A percentile compares a stretch with the other conserved stretches of the same genome.
Evolutionary conservation across 2,329 filamentous ascomycete genomes (phyloP).

Genomic region (Bipolaris oryzae): DNA sequence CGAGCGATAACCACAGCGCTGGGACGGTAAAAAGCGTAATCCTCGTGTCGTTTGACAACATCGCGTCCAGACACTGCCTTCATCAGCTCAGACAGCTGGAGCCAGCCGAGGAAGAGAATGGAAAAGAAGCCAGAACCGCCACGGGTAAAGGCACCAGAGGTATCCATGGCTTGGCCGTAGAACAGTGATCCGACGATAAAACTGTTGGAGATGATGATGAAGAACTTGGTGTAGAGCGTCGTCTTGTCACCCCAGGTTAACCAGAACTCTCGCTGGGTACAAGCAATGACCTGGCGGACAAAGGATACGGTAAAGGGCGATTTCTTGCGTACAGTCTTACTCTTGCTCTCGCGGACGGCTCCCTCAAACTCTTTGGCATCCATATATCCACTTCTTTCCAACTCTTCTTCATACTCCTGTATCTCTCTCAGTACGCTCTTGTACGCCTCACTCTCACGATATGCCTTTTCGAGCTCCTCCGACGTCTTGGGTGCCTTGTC

Average conservation of each 20-base stretch:
- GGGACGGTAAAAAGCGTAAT: conserved; percentile 73
- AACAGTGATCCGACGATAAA: conserved; percentile 82
- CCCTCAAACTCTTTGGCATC: conserved; percentile 70
- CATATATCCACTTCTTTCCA: conserved; percentile 62
- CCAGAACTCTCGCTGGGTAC: conserved; percentile 76
- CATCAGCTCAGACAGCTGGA: conserved; percentile 79
- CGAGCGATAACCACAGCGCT: conserved; percentile 68
- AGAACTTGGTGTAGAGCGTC: conserved; percentile 74
- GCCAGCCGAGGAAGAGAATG: conserved; percentile 69
- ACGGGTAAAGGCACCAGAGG: conserved; percentile 66
- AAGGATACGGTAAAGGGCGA: conserved; percentile 80
- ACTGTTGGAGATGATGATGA: conserved; percentile 75
- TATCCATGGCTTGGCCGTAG: conserved; percentile 67
- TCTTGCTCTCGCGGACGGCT: conserved; percentile 70
- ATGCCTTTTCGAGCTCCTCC: conserved; percentile 71
- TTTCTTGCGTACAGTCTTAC: conserved; percentile 67
- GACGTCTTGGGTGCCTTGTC: conserved; percentile 71
- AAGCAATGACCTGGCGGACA: conserved; percentile 71
- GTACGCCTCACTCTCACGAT: conserved; percentile 67
- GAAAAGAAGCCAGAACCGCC: conserved; percentile 71
- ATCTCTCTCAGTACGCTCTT: conserved; percentile 66
- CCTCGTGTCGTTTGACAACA: conserved; percentile 71
- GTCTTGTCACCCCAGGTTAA: conserved; percentile 76
- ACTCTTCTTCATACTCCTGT: conserved; percentile 62
- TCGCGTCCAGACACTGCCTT: conserved; percentile 73